Evolutionary conservation across 2,329 filamentous ascomycete genomes (phyloP), one percentile per base, ranked within the genome.

Genomic region (Diaporthe nobilis): DNA sequence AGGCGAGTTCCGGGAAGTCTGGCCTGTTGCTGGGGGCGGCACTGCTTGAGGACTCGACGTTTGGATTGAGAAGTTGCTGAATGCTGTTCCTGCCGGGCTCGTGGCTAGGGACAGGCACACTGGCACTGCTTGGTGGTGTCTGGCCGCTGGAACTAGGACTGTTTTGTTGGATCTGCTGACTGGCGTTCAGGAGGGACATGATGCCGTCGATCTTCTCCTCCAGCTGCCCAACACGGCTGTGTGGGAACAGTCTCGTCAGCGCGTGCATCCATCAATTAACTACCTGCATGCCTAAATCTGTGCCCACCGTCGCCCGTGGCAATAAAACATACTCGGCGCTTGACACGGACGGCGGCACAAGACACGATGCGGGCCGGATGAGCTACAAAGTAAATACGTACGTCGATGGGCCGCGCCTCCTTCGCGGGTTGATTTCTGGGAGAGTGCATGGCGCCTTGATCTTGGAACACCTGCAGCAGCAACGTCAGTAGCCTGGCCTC

Each of bases 141-240:
- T 77, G 78, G 39, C 70, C 74, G 42, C 58, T 75, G 22, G 73
- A 71, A 10, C 73, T 79, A 68, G 58, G 76, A 20, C 76, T 77
- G 47, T 76, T 76, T 22, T 77, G 76, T 47, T 79, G 79, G 15
- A 80, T 77, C 51, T 81, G 80, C 28, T 82, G 81, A 63, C 78
- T 82, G 20, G 81, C 81, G 7, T 83, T 81, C 12, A 85, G 80
- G 7, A 85, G 80, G 5, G 82, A 84, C 67, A 85, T 82, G 31
- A 86, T 82, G 53, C 83, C 83, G n/a, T 86, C 84, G 42, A 86
- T 84, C 76, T 85, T 85, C 71, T 83, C 81, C 72, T 86, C 84
- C 3, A 85, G 61, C 53, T 84, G 83, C 8, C 82, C 83, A 2
- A 85, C 84, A 15, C 83, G 81, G 9, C 84, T 85, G n/a, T 12